Percentiles rank a stretch among this genome's conserved stretches.
Evolutionary conservation across 495 filamentous ascomycete genomes (phyloP).

Genomic region (Neurospora intermedia): DNA sequence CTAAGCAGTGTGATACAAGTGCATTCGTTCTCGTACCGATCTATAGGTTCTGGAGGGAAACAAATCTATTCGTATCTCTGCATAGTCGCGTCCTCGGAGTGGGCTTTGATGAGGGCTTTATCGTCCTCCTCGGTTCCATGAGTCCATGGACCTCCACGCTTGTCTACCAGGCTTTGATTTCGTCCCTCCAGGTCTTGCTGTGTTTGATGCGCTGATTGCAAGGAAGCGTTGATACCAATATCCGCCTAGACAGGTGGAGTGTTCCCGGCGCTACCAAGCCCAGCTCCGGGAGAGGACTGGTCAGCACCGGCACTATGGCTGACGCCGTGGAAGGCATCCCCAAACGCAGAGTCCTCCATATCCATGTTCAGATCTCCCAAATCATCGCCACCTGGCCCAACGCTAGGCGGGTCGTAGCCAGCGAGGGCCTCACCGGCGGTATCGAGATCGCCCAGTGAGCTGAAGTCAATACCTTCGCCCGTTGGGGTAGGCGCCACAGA

Average conservation of each 20-base stretch:
- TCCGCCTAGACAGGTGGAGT: not conserved
- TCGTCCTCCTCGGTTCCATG: not conserved
- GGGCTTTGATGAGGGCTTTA: not conserved
- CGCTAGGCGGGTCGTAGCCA: slow-evolving; percentile 24
- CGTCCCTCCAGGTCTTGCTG: not conserved
- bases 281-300: not conserved
- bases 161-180: not conserved
- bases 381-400: slow-evolving; percentile 23
- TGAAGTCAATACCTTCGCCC: slow-evolving; percentile 30
- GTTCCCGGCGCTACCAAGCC: not conserved
- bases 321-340: slow-evolving; percentile 45
- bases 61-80: not conserved
- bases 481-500: slow-evolving; percentile 30
- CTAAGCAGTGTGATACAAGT: not conserved
- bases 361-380: slow-evolving; percentile 35
- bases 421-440: slow-evolving; percentile 39
- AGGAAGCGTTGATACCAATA: not conserved
- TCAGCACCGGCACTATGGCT: slow-evolving; percentile 7
- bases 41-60: not conserved
- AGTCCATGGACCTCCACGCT: not conserved
- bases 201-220: not conserved
- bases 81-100: not conserved
- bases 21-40: not conserved
- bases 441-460: slow-evolving; percentile 42
- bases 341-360: slow-evolving; percentile 47